Percentiles rank a stretch among this genome's conserved stretches.
These are phyloP conservation scores for Marchantia paleacea DNA, from an alignment of 225 moss, liverwort and hornwort species.

Conservation along the genomic window DNA sequence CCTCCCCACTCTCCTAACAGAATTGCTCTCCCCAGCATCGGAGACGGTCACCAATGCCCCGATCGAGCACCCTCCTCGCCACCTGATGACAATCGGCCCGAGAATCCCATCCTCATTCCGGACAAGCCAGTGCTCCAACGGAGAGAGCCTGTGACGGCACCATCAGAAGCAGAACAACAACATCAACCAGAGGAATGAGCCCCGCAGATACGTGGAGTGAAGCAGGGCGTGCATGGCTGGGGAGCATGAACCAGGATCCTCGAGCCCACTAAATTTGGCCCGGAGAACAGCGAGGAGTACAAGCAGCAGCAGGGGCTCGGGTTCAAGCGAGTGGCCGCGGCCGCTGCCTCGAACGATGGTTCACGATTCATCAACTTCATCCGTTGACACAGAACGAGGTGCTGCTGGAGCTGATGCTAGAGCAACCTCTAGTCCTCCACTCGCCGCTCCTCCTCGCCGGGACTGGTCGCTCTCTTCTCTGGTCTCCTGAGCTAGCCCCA, in stretches of 20 bases:
- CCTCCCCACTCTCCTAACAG: neutral
- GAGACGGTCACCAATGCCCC: neutral
- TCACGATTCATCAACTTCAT: neutral
- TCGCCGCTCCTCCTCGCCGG: no score
- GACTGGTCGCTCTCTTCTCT: no score
- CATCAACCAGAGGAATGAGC: neutral
- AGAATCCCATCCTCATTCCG: neutral
- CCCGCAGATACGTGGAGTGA: neutral
- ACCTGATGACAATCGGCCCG: neutral
- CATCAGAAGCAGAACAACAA: neutral
- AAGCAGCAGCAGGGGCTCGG: neutral
- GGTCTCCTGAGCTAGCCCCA: neutral
- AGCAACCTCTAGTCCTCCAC: no score
- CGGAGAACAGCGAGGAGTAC: no score
- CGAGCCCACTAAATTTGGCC: constrained; percentile 9
- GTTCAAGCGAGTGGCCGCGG: neutral
- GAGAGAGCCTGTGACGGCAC: neutral
- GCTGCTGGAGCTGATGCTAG: no score
- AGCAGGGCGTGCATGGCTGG: neutral
- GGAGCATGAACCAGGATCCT: neutral
- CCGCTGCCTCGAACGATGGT: neutral
- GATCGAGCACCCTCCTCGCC: neutral
- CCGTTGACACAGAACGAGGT: no score
- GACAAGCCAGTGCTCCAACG: no score
- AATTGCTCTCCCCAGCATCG: neutral